A percentile compares a stretch with the other conserved stretches of the same genome.
phyloP scores from a whole-genome alignment of 1,139 yeast species.

The Zygoascus hellenicus region DNA sequence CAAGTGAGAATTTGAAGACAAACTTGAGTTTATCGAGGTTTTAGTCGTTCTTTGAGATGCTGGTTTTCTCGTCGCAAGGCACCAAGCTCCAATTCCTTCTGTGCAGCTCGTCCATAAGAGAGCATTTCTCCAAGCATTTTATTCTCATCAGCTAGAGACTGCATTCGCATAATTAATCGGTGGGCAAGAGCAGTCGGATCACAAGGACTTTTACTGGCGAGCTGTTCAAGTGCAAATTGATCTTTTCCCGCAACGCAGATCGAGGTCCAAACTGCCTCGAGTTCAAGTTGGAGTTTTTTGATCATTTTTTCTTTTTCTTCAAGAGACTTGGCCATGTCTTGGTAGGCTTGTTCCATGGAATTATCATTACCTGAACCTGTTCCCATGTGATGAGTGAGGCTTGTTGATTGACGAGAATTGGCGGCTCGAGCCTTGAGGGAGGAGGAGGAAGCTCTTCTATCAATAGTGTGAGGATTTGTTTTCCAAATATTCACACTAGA shows the following conservation, averaged over 20 bases:
- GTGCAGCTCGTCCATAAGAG: conserved; percentile 66
- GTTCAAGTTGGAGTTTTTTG: conserved; percentile 51
- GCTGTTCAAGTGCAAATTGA: not conserved
- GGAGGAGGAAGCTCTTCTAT: conserved; percentile 1
- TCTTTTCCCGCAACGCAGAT: conserved; percentile 21
- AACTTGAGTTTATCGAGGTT: conserved; percentile 7
- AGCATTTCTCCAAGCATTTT: conserved; percentile 61
- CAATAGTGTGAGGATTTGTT: not conserved
- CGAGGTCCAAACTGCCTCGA: conserved; percentile 61
- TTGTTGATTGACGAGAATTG: not conserved
- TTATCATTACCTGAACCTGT: conserved; percentile 16
- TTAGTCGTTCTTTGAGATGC: conserved; percentile 15
- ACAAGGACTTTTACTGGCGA: conserved; percentile 1
- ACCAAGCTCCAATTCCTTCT: conserved; percentile 63
- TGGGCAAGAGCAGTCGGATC: conserved; percentile 46
- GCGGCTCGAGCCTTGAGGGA: not conserved
- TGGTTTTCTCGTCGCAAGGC: conserved; percentile 47
- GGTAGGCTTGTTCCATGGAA: conserved; percentile 33
- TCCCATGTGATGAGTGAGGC: not conserved
- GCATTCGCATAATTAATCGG: conserved; percentile 60
- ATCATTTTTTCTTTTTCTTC: conserved; percentile 51
- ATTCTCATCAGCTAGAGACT: conserved; percentile 62
- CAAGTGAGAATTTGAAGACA: not conserved
- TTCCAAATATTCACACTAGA: conserved; percentile 5
- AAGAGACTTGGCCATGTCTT: conserved; percentile 47